Base-by-base conservation (phyloP, 1,284 basidiomycete genomes). In the Ceratobasidium papillatum region DNA sequence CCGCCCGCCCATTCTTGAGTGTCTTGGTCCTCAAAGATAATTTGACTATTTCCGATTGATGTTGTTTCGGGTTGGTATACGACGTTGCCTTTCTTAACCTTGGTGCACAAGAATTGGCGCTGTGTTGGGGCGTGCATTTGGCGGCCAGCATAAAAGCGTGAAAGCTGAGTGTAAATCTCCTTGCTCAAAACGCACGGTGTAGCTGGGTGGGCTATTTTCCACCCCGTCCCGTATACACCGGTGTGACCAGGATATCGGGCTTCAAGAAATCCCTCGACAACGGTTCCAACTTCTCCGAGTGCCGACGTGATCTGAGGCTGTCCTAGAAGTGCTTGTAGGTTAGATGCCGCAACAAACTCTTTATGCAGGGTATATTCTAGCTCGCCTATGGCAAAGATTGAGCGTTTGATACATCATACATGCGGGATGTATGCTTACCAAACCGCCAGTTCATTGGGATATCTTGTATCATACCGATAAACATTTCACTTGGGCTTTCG, bases 391-490 rank as follows among this genome's bases (percentile, higher is more conserved):
- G n/a, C 17, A 25, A 34, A 25, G 22, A 32, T 22, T 7, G n/a
- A 19, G 27, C 11, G 38, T 14, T 36, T 12, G 7, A 7, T 22
- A 38, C 19, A 8, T 12, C 8, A 19, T 38, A 19, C 12, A 38
- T n/a, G 3, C n/a, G 19, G 3, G 17, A 38, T 22, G 9, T 22
- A 38, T 22, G 41, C 73, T 36, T 27, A 74, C 73, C 73, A 36
- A 68, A 66, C 12, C 25, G 22, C 17, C n/a, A 56, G 32, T 76
- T 75, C 9, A 30, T 68, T 2, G 41, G 36, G 1, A 72, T 43
- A 7, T 73, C 62, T 25, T 76, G 65, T 2, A 76, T 32, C n/a
- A 63, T 62, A 1, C 74, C 65, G 19, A 64, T 75, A 22, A 75
- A 63, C 38, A 74, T 51, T 36, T 76, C 66, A 49, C 12, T 30